A percentile compares a stretch with the other conserved stretches of the same genome.
Conservation (phyloP, 495 filamentous ascomycete genomes). For the Penicillium mononematosum region DNA sequence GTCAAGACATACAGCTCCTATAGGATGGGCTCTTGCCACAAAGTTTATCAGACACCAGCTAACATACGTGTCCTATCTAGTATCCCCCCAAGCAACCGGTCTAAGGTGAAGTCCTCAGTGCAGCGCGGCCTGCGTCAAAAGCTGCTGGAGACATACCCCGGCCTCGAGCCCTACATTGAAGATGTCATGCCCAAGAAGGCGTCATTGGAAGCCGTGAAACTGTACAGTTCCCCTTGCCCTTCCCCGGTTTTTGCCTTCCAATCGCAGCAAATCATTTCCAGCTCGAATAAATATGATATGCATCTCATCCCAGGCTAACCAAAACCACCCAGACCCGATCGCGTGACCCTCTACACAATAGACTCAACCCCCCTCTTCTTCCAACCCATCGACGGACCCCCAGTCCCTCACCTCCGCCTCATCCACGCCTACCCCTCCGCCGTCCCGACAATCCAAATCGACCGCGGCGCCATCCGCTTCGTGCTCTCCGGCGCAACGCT, state of each 20-base stretch:
- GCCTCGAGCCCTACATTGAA: constrained; percentile 85
- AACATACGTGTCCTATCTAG: constrained; percentile 41
- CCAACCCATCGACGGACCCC: constrained; percentile 78
- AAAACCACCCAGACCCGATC: constrained; percentile 62
- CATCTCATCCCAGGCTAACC: constrained; percentile 1
- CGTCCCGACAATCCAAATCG: constrained; percentile 61
- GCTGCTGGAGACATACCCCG: constrained; percentile 78
- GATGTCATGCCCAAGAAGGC: constrained; percentile 94
- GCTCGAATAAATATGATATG: not conserved
- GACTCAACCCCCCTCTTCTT: constrained; percentile 77
- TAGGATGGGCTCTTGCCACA: not conserved
- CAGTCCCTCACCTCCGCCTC: constrained; percentile 76
- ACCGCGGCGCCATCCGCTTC: constrained; percentile 95
- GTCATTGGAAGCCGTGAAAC: constrained; percentile 87
- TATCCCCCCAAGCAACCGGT: constrained; percentile 74
- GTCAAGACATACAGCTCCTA: not conserved
- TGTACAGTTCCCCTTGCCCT: constrained; percentile 44
- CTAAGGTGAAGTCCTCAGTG: constrained; percentile 96
- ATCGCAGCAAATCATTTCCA: not conserved
- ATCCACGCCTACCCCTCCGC: constrained; percentile 61
- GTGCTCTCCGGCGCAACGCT: constrained; percentile 88
- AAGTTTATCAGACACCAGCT: constrained; percentile 11
- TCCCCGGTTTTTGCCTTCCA: not conserved
- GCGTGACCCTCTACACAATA: constrained; percentile 81
- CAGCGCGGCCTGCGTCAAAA: constrained; percentile 82